A percentile compares a stretch with the other conserved stretches of the same genome.
Evolutionary conservation across 2,329 filamentous ascomycete genomes (phyloP).

Genomic region (Phyllosticta capitalensis): DNA sequence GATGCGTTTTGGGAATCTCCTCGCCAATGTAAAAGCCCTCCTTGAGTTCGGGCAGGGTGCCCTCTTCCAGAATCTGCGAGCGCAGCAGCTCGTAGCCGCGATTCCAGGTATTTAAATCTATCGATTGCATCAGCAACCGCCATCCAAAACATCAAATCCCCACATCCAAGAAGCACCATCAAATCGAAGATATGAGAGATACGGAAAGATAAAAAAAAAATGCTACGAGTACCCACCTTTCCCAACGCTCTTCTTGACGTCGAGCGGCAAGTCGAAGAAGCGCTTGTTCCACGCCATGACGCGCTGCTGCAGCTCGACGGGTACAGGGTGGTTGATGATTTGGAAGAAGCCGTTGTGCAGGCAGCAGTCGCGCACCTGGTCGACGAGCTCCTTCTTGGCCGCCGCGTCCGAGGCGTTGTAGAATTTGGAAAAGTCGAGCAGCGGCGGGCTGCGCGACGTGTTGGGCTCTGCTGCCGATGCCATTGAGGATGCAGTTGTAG

Average conservation of each 20-base stretch:
- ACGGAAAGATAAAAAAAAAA: no score
- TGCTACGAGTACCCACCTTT: slow-evolving; percentile 24
- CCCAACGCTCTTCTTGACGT: slow-evolving; percentile 32
- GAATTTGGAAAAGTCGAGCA: slow-evolving; percentile 15
- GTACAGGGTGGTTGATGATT: slow-evolving; percentile 33
- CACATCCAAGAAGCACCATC: no score
- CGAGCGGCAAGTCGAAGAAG: slow-evolving; percentile 32
- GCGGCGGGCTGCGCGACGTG: slow-evolving; percentile 6
- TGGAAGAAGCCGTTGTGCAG: slow-evolving; percentile 37
- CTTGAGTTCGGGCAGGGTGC: slow-evolving; percentile 35
- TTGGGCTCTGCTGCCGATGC: background rate
- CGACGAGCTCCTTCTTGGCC: slow-evolving; percentile 20
- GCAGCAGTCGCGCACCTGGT: slow-evolving; percentile 22
- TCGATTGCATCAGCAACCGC: background rate
- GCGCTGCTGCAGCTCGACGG: slow-evolving; percentile 27
- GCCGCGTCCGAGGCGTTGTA: slow-evolving; percentile 17
- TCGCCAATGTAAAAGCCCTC: slow-evolving; percentile 36
- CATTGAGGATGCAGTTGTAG: background rate
- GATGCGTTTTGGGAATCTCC: slow-evolving; percentile 31
- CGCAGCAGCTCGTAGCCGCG: slow-evolving; percentile 36
- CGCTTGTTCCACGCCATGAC: slow-evolving; percentile 31
- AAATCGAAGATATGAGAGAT: no score
- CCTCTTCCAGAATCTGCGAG: slow-evolving; percentile 34
- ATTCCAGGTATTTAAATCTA: slow-evolving; percentile 32
- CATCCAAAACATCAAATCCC: no score